Conservation (phyloP, 1,139 yeast genomes). For the Wickerhamomyces sp. region DNA sequence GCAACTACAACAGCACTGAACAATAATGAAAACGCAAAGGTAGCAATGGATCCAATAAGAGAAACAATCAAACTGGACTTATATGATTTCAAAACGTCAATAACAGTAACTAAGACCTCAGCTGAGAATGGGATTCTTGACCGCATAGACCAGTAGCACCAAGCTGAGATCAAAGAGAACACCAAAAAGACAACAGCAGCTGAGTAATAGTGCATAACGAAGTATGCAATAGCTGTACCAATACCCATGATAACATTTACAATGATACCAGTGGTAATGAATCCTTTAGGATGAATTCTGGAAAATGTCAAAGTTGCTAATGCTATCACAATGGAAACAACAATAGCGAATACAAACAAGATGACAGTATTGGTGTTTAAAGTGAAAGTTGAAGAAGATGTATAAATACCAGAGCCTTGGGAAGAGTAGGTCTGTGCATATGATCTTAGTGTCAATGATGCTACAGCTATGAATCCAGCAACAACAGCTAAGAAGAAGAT, state of each 20-base stretch:
- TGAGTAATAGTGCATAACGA: conserved; percentile 60
- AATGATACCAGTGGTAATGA: conserved; percentile 67
- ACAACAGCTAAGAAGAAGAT: conserved; percentile 57
- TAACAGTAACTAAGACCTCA: conserved; percentile 62
- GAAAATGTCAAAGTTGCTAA: conserved; percentile 55
- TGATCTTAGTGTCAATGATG: conserved; percentile 64
- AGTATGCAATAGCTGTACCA: conserved; percentile 72
- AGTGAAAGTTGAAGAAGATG: conserved; percentile 48
- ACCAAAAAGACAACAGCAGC: conserved; percentile 75
- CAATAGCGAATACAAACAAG: conserved; percentile 62
- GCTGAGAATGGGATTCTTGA: conserved; percentile 70
- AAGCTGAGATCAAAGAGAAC: conserved; percentile 59
- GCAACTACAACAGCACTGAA: conserved; percentile 69
- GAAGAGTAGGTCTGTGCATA: conserved; percentile 50
- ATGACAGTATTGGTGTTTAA: conserved; percentile 72
- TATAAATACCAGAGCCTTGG: conserved; percentile 67
- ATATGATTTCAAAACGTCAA: conserved; percentile 68
- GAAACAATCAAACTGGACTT: conserved; percentile 69
- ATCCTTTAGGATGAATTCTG: conserved; percentile 57
- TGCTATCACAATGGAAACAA: conserved; percentile 58
- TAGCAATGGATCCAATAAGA: conserved; percentile 57
- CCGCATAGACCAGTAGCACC: conserved; percentile 72
- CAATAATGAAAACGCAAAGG: conserved; percentile 61
- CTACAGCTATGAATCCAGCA: conserved; percentile 67
- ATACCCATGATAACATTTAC: conserved; percentile 65